phyloP scores from a whole-genome alignment of 1,284 basidiomycete genomes.

The Baeospora myosura region DNA sequence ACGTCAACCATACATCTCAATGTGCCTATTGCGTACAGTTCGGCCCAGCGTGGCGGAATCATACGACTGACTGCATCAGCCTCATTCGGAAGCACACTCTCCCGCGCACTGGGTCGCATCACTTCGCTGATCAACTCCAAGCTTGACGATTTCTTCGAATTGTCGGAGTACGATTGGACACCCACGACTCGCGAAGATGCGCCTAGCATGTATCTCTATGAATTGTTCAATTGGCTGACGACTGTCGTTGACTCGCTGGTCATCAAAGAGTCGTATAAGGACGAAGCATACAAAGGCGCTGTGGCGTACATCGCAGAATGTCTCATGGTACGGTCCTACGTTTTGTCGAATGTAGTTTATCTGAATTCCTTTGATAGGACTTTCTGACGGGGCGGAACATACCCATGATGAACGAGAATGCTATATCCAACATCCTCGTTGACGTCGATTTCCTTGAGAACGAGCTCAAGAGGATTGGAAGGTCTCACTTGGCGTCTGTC shows the following conservation, averaged over 20 bases:
- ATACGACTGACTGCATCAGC: conserved; percentile 62
- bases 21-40: conserved; percentile 45
- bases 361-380: conserved; percentile 39
- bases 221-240: conserved; percentile 92
- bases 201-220: conserved; percentile 90
- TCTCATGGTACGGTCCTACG: conserved; percentile 59
- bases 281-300: conserved; percentile 82
- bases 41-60: conserved; percentile 77
- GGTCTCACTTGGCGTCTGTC: conserved; percentile 62
- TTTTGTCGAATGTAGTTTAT: neutral
- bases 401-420: conserved; percentile 82
- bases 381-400: conserved; percentile 75
- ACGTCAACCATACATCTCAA: neutral
- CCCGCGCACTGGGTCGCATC: conserved; percentile 72
- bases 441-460: conserved; percentile 83
- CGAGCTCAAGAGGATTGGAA: conserved; percentile 69
- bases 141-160: conserved; percentile 93
- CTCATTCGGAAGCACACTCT: conserved; percentile 67
- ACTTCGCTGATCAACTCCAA: conserved; percentile 83
- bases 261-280: conserved; percentile 80
- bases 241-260: conserved; percentile 93
- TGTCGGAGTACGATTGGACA: conserved; percentile 93
- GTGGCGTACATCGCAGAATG: conserved; percentile 80
- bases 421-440: conserved; percentile 73
- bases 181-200: conserved; percentile 58